Evolutionary conservation across 2,329 filamentous ascomycete genomes (phyloP), one percentile per base, ranked within the genome.

Genomic region (Aspergillus tubingensis): DNA sequence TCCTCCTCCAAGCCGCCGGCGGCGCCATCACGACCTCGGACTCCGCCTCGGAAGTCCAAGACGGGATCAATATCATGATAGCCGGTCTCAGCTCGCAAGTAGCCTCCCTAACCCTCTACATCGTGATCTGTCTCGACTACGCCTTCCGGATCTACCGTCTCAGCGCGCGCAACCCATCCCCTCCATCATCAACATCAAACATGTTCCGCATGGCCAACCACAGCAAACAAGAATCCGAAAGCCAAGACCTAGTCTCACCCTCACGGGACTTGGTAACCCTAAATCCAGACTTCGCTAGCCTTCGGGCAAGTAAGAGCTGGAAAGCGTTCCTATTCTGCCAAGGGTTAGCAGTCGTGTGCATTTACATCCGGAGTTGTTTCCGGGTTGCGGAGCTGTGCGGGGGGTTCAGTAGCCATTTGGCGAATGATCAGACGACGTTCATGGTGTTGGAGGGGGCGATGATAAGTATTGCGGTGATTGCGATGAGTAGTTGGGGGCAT

Each of bases 1-100:
- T 87, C 2, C 65, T 85, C 44, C 76, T 87, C 2, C 85, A 87
- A 67, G 82, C 81, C 15, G 74, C 77, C 0, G 85, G 85, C 52
- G 85, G 84, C 19, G 83, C 75, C 50, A 67, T 86, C 50, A 79
- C 81, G 32, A 75, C 79, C 13, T 57, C 21, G 8, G 30, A 57
- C 15, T 38, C 41, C 3, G 43, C 43, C 47, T 50, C 27, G 1
- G 30, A 25, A 15, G 47, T 50, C 23, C 54, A 57, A 43, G 41
- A 48, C 30, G 54, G 54, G 6, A 57, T 57, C 80, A 59, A 62
- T 25, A 60, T 62, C 53, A 62, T 62, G 61, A 60, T 62, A 59
- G 52, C 52, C 23, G 52, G 52, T 25, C 52, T 54, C 10, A 15
- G 38, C 5, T 43, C 36, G n/a, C 52, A 67, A 43, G 65, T 67